Evolutionary conservation across 164 flowering plant species (phyloP).

Genomic region (Magnolia officinalis): DNA sequence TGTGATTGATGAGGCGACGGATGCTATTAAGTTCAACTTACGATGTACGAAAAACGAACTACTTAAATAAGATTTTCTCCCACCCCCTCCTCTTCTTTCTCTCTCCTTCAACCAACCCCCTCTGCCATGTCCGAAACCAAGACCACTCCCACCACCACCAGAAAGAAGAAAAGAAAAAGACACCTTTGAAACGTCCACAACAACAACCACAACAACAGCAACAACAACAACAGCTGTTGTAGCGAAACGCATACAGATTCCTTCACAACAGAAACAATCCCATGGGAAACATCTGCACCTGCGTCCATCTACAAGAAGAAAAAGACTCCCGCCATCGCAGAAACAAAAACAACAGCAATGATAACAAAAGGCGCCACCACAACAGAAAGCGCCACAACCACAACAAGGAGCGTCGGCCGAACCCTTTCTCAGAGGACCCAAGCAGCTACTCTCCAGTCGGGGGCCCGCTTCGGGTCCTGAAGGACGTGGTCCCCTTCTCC

Average conservation of each 20-base stretch:
- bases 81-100: background rate
- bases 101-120: background rate
- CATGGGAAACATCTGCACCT: slow-evolving; percentile 55
- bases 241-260: background rate
- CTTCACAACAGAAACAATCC: background rate
- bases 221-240: background rate
- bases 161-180: background rate
- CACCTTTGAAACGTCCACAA: background rate
- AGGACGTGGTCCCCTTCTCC: slow-evolving; percentile 50
- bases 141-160: background rate
- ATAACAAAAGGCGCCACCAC: background rate
- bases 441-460: slow-evolving; percentile 31
- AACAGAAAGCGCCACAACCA: background rate
- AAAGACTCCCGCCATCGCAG: background rate
- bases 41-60: background rate
- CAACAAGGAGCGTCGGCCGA: slow-evolving; percentile 35
- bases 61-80: background rate
- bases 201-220: background rate
- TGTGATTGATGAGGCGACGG: background rate
- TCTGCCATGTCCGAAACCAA: background rate
- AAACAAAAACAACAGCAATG: background rate
- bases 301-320: slow-evolving; percentile 28
- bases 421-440: slow-evolving; percentile 51
- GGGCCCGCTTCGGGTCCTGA: slow-evolving; percentile 65
- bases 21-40: background rate